Evolutionary conservation across 2,329 filamentous ascomycete species (phyloP).

Genomic region (Nemania sp.): DNA sequence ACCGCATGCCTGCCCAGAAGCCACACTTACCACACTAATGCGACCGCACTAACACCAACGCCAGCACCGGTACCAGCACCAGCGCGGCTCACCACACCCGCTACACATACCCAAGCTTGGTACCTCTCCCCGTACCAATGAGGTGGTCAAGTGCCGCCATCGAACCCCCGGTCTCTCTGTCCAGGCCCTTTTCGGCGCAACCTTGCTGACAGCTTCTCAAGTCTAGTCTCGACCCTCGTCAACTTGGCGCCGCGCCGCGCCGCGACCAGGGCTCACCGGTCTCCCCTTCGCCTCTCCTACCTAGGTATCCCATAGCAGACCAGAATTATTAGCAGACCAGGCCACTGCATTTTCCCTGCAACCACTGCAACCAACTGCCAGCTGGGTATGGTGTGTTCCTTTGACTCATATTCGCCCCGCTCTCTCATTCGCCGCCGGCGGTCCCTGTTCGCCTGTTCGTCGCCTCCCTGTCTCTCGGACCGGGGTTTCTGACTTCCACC

Average conservation of each 20-base stretch:
- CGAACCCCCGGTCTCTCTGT: slow-evolving; percentile 14
- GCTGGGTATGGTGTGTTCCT: slow-evolving; percentile 1
- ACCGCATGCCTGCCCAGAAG: slow-evolving; percentile 13
- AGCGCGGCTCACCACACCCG: no score
- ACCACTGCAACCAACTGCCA: not conserved
- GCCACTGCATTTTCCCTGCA: slow-evolving; percentile 2
- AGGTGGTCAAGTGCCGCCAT: slow-evolving; percentile 20
- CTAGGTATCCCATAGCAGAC: no score
- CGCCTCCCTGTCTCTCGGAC: not conserved
- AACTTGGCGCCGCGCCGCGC: slow-evolving; percentile 24
- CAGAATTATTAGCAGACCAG: no score
- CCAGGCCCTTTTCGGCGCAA: slow-evolving; percentile 22
- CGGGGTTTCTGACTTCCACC: not conserved
- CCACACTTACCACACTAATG: not conserved
- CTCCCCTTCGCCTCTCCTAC: slow-evolving; percentile 4
- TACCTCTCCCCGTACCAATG: slow-evolving; percentile 24
- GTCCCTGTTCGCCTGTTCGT: slow-evolving; percentile 6
- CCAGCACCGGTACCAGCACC: no score
- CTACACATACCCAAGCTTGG: no score
- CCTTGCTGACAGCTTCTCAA: slow-evolving; percentile 19
- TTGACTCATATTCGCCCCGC: slow-evolving; percentile 1
- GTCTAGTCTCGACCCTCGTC: slow-evolving; percentile 20
- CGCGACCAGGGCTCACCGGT: slow-evolving; percentile 11
- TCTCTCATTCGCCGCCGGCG: slow-evolving; percentile 3
- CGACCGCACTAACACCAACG: no score